Conservation (phyloP, 305 asterid genomes). For the Euphrasia arctica region DNA sequence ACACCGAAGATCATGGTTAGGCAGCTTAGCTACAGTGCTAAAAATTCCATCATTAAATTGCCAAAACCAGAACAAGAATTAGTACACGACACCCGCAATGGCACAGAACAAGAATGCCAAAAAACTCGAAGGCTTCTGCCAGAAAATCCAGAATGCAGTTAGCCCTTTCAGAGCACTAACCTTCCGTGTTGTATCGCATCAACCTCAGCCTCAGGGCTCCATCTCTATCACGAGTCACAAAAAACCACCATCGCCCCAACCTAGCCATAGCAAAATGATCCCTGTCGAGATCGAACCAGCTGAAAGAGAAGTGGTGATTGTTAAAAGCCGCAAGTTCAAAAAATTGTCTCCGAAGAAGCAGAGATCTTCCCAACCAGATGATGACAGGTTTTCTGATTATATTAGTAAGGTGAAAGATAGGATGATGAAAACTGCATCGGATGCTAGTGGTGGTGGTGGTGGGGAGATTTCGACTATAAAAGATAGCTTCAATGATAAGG, state of each 20-base stretch:
- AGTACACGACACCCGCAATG: neutral
- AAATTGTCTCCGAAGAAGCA: neutral
- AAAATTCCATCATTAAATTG: neutral
- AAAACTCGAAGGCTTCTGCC: neutral
- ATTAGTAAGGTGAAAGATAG: neutral
- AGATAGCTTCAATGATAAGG: neutral
- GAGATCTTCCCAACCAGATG: neutral
- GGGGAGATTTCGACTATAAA: neutral
- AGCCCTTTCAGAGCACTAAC: neutral
- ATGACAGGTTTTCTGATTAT: neutral
- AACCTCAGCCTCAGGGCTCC: neutral
- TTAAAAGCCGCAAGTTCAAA: neutral
- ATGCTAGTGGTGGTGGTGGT: neutral
- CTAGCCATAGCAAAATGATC: slow-evolving; percentile 1
- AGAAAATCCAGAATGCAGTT: neutral
- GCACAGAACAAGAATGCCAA: neutral
- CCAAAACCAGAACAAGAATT: neutral
- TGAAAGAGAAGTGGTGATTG: neutral
- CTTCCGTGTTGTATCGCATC: neutral
- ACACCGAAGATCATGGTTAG: neutral
- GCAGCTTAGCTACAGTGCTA: neutral
- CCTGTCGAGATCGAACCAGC: neutral
- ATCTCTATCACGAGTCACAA: no score
- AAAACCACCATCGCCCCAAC: neutral
- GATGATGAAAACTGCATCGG: neutral